Base-by-base conservation (phyloP, 768 basidiomycete genomes). In the Bullera alba region DNA sequence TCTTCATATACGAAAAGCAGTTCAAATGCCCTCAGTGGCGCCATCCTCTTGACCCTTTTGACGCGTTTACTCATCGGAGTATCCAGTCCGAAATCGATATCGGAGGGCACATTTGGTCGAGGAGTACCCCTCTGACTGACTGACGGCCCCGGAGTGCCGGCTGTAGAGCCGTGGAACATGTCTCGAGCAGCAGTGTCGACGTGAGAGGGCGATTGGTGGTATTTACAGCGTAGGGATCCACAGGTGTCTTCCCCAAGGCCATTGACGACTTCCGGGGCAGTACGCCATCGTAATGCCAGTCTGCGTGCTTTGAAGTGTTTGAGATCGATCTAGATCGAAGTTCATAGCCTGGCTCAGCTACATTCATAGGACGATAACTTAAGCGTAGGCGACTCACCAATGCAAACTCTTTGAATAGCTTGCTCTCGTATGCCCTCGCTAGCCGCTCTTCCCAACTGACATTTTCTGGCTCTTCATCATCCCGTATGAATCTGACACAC, bases 271-370 rank as follows among this genome's bases (percentile, higher is more conserved):
- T 97, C 93, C 2, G 78, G 75, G 65, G 95, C 91, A 0, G 91
- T 91, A 28, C 93, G 78, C 93, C 93, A 97, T 14, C 93, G 83
- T 4, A 97, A 78, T 0, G 90, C 82, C 67, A 97, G 85, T 84
- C 91, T 54, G 21, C 88, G 87, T 0, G 85, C 83, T 75, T 90
- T 95, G 77, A 87, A 95, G 67, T 96, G 93, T 75, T 96, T 96
- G 53, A 96, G 76, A 73, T 96, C 89, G 66, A 72, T 67, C 70
- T 72, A 48, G 12, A 23, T 8, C 38, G 14, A n/a, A n/a, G n/a
- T n/a, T n/a, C n/a, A n/a, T n/a, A n/a, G n/a, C n/a, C n/a, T n/a
- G n/a, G 12, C 8, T 39, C 38, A 39, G 38, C 38, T 39, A 39
- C 32, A 8, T 21, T 39, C 38, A 39, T 10, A 14, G 38, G 19